Evolutionary conservation across 805 yeast genomes (phyloP), one percentile per base, ranked within the genome.

Genomic region (Candida ipomoeae): DNA sequence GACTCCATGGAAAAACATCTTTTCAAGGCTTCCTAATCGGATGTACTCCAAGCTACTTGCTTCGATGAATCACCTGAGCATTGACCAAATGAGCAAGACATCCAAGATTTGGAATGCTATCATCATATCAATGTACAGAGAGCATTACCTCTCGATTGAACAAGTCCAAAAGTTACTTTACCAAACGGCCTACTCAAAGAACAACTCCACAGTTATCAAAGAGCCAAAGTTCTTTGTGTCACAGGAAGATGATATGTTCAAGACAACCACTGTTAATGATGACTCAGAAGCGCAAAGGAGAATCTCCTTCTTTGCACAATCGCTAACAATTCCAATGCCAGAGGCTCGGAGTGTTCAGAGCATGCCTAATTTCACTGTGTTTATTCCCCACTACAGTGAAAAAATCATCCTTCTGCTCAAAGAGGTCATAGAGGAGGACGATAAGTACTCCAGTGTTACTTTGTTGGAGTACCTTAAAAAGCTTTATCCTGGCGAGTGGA

Each of bases 401-500:
- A 92, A 90, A 82, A 92, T 92, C 55, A 77, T 91, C 61, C 75
- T 92, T 46, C 89, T 97, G n/a, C 77, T 94, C 63, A 86, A 95
- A 68, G 99, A 92, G 71, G 90, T 94, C 65, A 92, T 94, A 62
- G 85, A 96, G 65, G 98, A 92, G 74, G 98, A 94, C 69, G 97
- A 91, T 66, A 96, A 90, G 73, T 89, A 87, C 71, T 88, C 98
- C 21, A 87, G 96, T 69, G 94, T 94, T 49, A 92, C 97, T 14
- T 74, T 94, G 62, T 79, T 92, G 61, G 99, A 94, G 73, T 92
- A 92, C 67, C 79, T 92, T 73, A 92, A 92, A 71, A 96, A 89
- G 72, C 78, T 92, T 57, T 96, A 92, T 68, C 97, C 98, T 37
- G 85, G 87, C 53, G 99, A 92, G 74, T 94, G 99, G 99, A 92